Conservation (phyloP, 148 eudicot species). For the Talinum fruticosum region DNA sequence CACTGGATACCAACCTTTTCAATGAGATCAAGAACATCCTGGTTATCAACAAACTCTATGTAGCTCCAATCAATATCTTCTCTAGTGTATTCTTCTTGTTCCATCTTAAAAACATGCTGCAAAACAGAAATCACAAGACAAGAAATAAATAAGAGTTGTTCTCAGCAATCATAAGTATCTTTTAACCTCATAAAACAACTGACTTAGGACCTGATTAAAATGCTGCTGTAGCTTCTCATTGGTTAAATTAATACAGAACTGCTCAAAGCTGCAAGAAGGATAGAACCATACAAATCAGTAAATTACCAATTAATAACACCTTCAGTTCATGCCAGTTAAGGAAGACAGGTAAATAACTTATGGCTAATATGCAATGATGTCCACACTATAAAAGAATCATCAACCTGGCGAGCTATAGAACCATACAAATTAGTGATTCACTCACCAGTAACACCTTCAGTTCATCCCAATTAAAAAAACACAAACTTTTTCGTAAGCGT, state of each 20-base stretch:
- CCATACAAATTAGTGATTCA: too few species aligned
- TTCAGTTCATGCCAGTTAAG: too few species aligned
- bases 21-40: constrained; percentile 95
- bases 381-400: constrained; percentile 8
- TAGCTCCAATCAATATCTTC: constrained; percentile 99
- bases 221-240: constrained; percentile 99
- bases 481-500: too few species aligned
- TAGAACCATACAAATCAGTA: constrained; percentile 15
- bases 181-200: background rate
- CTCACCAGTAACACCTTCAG: too few species aligned
- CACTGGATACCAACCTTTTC: constrained; percentile 60
- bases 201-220: constrained; percentile 81
- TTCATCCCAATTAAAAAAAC: too few species aligned
- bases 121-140: constrained; percentile 15
- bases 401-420: background rate
- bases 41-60: constrained; percentile 89
- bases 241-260: constrained; percentile 93
- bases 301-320: background rate
- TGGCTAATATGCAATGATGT: background rate
- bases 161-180: background rate
- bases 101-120: constrained; percentile 99
- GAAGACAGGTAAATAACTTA: background rate
- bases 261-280: constrained; percentile 85
- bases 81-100: constrained; percentile 97
- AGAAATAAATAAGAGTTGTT: background rate